A percentile compares a stretch with the other conserved stretches of the same genome.
Conservation (phyloP, 208 protist species). For the Wallacemonas sp. region DNA sequence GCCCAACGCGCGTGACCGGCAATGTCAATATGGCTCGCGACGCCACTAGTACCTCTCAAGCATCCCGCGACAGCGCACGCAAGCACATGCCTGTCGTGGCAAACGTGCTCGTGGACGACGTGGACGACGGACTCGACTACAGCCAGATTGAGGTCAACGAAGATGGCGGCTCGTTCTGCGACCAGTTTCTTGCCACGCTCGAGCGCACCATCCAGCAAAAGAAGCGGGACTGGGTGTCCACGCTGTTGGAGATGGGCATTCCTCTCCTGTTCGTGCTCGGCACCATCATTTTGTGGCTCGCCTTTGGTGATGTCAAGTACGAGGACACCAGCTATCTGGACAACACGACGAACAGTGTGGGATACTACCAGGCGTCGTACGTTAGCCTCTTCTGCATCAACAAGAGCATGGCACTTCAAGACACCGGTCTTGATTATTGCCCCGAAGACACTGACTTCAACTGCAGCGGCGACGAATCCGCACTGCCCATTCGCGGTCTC, state of each 20-base stretch:
- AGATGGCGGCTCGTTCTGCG: conserved; percentile 32
- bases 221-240: conserved; percentile 15
- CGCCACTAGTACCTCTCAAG: neutral
- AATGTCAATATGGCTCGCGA: neutral
- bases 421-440: conserved; percentile 6
- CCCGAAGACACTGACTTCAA: neutral
- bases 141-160: conserved; percentile 25
- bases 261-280: conserved; percentile 49
- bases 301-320: conserved; percentile 31
- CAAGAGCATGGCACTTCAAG: neutral
- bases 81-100: neutral
- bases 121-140: conserved; percentile 10
- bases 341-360: neutral
- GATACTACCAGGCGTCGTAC: conserved; percentile 6
- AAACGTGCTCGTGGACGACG: neutral
- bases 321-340: conserved; percentile 5
- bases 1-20: neutral
- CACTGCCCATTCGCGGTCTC: conserved; percentile 31
- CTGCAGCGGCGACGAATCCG: conserved; percentile 45
- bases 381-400: conserved; percentile 15
- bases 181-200: conserved; percentile 43
- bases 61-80: neutral
- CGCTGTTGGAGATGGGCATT: conserved; percentile 39
- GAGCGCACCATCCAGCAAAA: conserved; percentile 45
- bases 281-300: conserved; percentile 38